Evolutionary conservation across 129 eudicot genomes (phyloP), one percentile per base, ranked within the genome.

Genomic region (Logfia minima): DNA sequence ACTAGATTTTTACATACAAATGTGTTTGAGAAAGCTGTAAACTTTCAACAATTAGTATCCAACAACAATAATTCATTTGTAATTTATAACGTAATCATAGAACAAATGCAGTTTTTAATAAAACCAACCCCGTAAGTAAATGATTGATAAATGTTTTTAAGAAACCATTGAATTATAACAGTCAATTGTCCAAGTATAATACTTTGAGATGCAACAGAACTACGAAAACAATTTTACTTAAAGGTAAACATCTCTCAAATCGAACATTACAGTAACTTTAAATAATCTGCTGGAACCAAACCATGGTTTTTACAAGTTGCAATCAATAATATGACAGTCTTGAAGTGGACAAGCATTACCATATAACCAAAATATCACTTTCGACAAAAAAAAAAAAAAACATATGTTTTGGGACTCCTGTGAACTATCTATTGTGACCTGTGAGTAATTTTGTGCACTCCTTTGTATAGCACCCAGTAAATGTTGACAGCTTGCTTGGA

Each of bases 221-320:
- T 22, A 4, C 4, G 6, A 10, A 34, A 65, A 26, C 9, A 29
- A 29, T 1, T 23, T 43, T 29, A 75, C 31, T 5, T 28, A 28
- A 63, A 75, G 21, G 31, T 21, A 75, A 4, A 28, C 31, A 31
- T 13, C 16, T 45, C 72, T 55, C 59, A 29, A 59, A 67, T 55
- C n/a, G 70, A 69, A 60, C 48, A 59, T 78, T 56, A 56, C 48
- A 56, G 37, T 4, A 39, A 68, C 69, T 24, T 56, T 39, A 28
- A 21, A 68, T 56, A 37, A 66, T 52, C 19, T 31, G 35, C 22
- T n/a, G 31, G 8, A 26, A 45, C 58, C 77, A 61, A 17, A 61
- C 59, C 51, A 74, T 9, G 22, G 24, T 58, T 16, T 60, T 1
- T 19, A 67, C 63, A 71, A 26, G 62, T 48, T 24, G 29, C 63